Percentiles rank a stretch among this genome's conserved stretches.
Evolutionary conservation across 805 yeast genomes (phyloP).

Genomic region (Starmerella apis): DNA sequence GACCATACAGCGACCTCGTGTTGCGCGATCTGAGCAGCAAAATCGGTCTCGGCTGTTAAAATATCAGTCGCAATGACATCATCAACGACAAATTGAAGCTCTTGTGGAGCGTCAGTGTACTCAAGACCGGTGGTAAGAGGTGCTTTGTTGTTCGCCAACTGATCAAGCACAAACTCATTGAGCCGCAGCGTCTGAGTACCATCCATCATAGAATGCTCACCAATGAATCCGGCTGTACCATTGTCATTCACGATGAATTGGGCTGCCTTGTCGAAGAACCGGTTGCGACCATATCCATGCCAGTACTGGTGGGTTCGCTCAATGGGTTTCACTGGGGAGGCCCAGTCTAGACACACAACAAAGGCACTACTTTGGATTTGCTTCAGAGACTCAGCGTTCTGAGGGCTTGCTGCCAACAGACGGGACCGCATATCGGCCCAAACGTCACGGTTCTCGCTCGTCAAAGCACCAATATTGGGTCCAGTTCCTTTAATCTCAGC

Average conservation of each 20-base stretch:
- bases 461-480: constrained; percentile 63
- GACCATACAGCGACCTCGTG: constrained; percentile 74
- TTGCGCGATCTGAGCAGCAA: constrained; percentile 45
- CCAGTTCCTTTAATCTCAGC: constrained; percentile 37
- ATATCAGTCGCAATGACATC: constrained; percentile 45
- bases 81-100: constrained; percentile 44
- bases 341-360: constrained; percentile 68
- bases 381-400: constrained; percentile 51
- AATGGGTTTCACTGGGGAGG: constrained; percentile 60
- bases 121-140: constrained; percentile 28
- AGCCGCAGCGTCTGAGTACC: constrained; percentile 89
- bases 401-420: constrained; percentile 46
- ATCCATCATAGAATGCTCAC: constrained; percentile 97
- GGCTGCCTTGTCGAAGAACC: constrained; percentile 85
- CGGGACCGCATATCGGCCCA: constrained; percentile 56
- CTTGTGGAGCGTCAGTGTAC: constrained; percentile 30
- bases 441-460: constrained; percentile 75
- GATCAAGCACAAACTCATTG: constrained; percentile 61
- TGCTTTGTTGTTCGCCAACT: constrained; percentile 42
- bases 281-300: constrained; percentile 92
- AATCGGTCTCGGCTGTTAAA: constrained; percentile 44
- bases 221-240: constrained; percentile 84
- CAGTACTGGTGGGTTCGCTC: constrained; percentile 77
- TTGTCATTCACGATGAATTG: constrained; percentile 73
- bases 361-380: constrained; percentile 70